Base-by-base conservation (phyloP, 2,329 filamentous ascomycete species). In the Rhynchosporium graminicola region DNA sequence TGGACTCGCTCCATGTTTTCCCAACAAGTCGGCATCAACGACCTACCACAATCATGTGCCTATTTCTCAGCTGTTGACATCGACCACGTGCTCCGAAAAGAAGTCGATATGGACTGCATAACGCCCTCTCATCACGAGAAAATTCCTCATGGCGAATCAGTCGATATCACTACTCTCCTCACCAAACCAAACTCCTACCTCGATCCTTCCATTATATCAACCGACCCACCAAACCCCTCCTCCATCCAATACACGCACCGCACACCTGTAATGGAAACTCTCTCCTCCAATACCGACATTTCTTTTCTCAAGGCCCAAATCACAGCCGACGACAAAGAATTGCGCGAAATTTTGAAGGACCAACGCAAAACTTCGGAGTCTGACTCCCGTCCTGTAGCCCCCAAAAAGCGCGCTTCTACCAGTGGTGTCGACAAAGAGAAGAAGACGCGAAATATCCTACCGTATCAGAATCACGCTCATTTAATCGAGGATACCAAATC, bases 1-100 rank as follows among this genome's bases (percentile, higher is more conserved):
- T 99, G 95, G 95, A 99, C 96, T 0, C 84, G 95, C 57, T 93
- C 93, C 67, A 97, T 99, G 90, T 99, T 99, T 75, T 86, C 90
- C 0, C 92, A 99, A 76, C 95, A 99, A 77, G 91, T 97, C 72
- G 95, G 95, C 63, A 99, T 99, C 71, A 82, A 96, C 67, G 95
- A 99, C 72, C 83, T 99, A 9, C 95, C 96, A 0, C 95, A 98
- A 73, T 87, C 90, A 0, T 97, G 93, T 71, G 95, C 95, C 8
- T 99, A 92, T 77, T 99, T 99, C 77, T 96, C 91, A 0, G 94
- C 95, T 3, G 87, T 99, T 5, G 95, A 99, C 73, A 91, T 99
- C 68, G 95, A 99, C 73, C 88, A 92, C 70, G 93, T 99, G 3
- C 81, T 99, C n/a, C 86, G 95, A 57, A 99, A 99, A 75, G 95